Conservation (phyloP, 257 asterid genomes). For the Primulina huaijiensis region DNA sequence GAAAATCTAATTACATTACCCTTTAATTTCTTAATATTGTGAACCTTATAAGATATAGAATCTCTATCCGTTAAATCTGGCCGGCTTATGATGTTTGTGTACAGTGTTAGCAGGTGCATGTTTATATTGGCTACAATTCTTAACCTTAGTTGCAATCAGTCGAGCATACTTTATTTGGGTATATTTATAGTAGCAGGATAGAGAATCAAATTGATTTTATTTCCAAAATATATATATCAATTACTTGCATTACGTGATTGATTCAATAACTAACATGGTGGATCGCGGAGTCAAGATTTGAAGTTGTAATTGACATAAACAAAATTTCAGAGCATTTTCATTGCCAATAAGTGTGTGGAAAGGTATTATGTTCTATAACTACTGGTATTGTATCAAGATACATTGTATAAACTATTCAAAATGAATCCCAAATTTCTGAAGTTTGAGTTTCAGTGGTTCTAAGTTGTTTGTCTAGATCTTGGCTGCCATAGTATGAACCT, state of each 20-base stretch:
- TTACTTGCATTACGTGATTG: not conserved
- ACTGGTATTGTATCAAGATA: too few relatives aligned
- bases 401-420: not conserved
- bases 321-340: not conserved
- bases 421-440: not conserved
- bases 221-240: not conserved
- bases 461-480: constrained; percentile 4
- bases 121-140: not conserved
- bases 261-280: too few relatives aligned
- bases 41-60: not conserved
- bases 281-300: not conserved
- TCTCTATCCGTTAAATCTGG: not conserved
- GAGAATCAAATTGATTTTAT: too few relatives aligned
- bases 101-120: not conserved
- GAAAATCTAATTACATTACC: not conserved
- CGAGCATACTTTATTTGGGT: constrained; percentile 6
- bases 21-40: not conserved
- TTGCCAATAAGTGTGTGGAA: not conserved
- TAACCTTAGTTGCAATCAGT: not conserved
- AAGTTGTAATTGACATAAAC: not conserved
- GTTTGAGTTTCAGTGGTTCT: constrained; percentile 3
- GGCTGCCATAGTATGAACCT: not conserved
- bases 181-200: not conserved
- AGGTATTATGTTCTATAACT: too few relatives aligned
- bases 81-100: not conserved